Evolutionary conservation across 331 rosid genomes (phyloP), one percentile per base, ranked within the genome.

Genomic region (Ulmus americana): DNA sequence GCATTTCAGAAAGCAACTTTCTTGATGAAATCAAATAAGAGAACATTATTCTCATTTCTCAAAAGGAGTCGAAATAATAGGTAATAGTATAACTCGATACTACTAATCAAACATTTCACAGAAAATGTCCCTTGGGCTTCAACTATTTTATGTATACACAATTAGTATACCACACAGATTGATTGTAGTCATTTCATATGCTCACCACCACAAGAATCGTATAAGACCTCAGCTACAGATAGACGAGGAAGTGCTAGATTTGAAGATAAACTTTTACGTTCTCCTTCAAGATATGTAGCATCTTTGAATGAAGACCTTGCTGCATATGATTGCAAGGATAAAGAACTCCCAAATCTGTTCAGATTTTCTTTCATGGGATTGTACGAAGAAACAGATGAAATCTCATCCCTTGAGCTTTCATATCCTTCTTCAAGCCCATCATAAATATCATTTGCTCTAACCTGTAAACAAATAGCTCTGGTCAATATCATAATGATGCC

Each of bases 321-420:
- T 42, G 85, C 81, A 71, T 84, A 85, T 67, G 95, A 89, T 55
- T 79, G 95, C 76, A 94, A 75, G 56, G 98, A 94, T 0, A 84
- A 61, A 14, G 91, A 87, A 82, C 97, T 90, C 73, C 87, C 97
- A 63, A 87, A 84, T 87, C 84, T 87, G 69, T 78, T 74, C 44
- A 88, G 22, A 63, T 74, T 76, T 62, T 83, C 97, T 82, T 75
- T 92, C 76, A 70, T 67, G 42, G 91, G 95, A 52, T 79, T 94
- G 85, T 80, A 94, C 5, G 99, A 94, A 14, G 99, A 90, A 72
- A 94, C 95, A 16, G 99, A 94, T 22, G 96, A 90, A 61, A 84
- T 70, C 70, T 94, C 99, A 76, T 94, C 99, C 74, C 80, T 90
- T 42, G 97, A 84, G 87, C 99, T 90, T 59, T 90, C 97, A 78